Base-by-base conservation (phyloP, 495 filamentous ascomycete genomes). In the Parathielavia appendiculata region DNA sequence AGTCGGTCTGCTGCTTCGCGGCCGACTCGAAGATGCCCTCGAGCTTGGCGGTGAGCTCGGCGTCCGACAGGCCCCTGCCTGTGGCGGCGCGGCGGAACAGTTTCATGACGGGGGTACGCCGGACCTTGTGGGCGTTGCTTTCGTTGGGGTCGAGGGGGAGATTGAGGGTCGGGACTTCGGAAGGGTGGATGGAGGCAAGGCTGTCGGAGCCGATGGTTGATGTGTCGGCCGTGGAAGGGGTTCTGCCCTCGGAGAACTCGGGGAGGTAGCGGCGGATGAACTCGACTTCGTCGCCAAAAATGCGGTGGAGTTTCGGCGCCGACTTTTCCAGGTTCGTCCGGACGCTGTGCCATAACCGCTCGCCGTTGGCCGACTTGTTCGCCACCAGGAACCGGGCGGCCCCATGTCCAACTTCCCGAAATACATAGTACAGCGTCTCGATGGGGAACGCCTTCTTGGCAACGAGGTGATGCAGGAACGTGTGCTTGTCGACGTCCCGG, bases 241-340 rank as follows among this genome's bases (percentile, higher is more conserved):
- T 56, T n/a, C 59, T 62, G 13, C 64, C 63, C 7, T 69, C 61
- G 40, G 58, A 54, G 40, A 71, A 71, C 35, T 71, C 68, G 53
- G 68, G 68, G 14, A 71, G 64, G 36, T 71, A 71, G 20, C 68
- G 66, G 11, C 68, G 64, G 60, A 67, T 62, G 32, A 71, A 69
- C 61, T 71, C 68, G 26, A 49, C 49, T 47, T 71, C 68, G 57
- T 71, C 68, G 51, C 68, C 68, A 35, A 71, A 71, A 26, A 71
- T 65, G 48, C 68, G 64, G 51, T 66, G 65, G n/a, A 71, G 64
- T 50, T 71, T 71, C 1, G 62, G 63, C 10, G 66, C 62, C 8
- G 59, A 47, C 46, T 57, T 51, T 14, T 60, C 57, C 17, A 71
- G 63, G 51, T 71, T 71, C 38, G 61, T 55, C 44, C 68, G 59